Conservation (phyloP, 768 basidiomycete species). For the Amanita rubescens region DNA sequence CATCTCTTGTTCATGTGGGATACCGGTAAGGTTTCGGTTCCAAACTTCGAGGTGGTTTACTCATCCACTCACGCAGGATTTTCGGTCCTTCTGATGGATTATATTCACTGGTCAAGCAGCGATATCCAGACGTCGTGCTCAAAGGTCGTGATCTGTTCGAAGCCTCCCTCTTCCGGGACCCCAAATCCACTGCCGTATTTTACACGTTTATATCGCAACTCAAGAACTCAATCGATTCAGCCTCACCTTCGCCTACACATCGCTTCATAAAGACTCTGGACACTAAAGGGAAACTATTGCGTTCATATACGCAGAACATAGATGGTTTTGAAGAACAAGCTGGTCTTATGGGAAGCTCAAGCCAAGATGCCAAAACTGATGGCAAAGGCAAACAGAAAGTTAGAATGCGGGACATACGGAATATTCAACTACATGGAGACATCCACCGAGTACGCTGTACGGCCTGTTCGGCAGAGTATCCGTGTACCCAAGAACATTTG, state of each 20-base stretch:
- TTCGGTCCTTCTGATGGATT: conserved; percentile 91
- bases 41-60: not conserved
- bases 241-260: conserved; percentile 83
- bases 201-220: conserved; percentile 93
- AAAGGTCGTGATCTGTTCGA: conserved; percentile 96
- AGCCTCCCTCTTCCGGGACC: conserved; percentile 82
- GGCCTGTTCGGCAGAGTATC: conserved; percentile 73
- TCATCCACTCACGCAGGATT: conserved; percentile 55
- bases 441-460: conserved; percentile 87
- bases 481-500: conserved; percentile 58
- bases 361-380: conserved; percentile 38
- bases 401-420: conserved; percentile 65
- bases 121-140: conserved; percentile 74
- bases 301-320: conserved; percentile 97
- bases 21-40: conserved; percentile 61
- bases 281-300: conserved; percentile 71
- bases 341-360: conserved; percentile 66
- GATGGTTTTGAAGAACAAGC: conserved; percentile 85
- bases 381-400: conserved; percentile 69
- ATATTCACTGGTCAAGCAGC: conserved; percentile 83
- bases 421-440: conserved; percentile 92
- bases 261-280: conserved; percentile 82
- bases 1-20: conserved; percentile 93
- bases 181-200: conserved; percentile 81
- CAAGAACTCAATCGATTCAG: conserved; percentile 71